Base-by-base conservation (phyloP, 192 early-diverging fungal species). In the Chytriomyces hyalinus region DNA sequence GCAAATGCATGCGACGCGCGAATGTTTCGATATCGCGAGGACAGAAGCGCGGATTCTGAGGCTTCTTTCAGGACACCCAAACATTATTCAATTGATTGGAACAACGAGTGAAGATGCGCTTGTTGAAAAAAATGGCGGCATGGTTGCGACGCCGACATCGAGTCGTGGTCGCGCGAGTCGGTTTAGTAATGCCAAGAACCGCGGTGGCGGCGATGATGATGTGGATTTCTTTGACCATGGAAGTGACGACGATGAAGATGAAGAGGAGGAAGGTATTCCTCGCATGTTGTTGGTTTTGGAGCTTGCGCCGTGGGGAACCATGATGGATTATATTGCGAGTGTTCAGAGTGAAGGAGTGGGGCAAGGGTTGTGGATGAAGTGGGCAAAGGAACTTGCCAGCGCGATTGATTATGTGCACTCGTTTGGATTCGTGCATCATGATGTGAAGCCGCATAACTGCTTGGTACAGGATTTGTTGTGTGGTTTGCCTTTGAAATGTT, bases 391-490 rank as follows among this genome's bases (percentile, higher is more conserved):
- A 76, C 60, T 89, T 15, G 82, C 84, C 0, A 65, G 77, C 20
- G 88, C 84, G 5, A 70, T 89, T 10, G 81, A 81, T 53, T 79
- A 76, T 62, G 83, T 86, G n/a, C 88, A 89, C 76, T 68, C 67
- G 15, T 65, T 75, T 61, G 88, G 88, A 13, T 80, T 87, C 28
- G 76, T 89, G 11, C 88, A 89, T 61, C 88, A 89, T 64, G 88
- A 89, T 65, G 82, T 89, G 20, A 89, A 89, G 78, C 88, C 88
- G 10, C 88, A 89, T 63, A 89, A 89, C 75, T 84, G 86, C 70
- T 67, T 89, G 79, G 53, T 57, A 57, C 24, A 13, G 53, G 13
- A 57, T 57, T 2, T 2, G 5, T 57, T 57, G 0, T n/a, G 53
- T n/a, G 20, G 53, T 13, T 57, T n/a, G 53, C 20, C 53, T 13